A percentile compares a stretch with the other conserved stretches of the same genome.
phyloP scores from a whole-genome alignment of 306 rosid species.

The Sesbania bispinosa region DNA sequence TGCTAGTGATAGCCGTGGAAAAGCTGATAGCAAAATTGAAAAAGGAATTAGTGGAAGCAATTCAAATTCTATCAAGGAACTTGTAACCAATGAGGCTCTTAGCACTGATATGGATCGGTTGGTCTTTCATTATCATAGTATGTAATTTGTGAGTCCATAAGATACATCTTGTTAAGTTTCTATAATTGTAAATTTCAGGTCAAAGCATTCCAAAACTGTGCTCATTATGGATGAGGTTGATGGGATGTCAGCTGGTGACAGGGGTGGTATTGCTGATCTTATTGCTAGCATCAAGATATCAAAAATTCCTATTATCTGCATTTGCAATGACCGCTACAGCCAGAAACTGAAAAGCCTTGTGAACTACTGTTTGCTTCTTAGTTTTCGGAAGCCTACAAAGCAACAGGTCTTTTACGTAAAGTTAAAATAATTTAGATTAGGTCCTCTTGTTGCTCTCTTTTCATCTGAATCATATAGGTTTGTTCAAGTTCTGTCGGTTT shows the following conservation, averaged over 20 bases:
- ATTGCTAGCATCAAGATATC: slow-evolving; percentile 89
- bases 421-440: not conserved
- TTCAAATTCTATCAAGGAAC: slow-evolving; percentile 84
- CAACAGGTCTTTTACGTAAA: slow-evolving; percentile 63
- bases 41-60: slow-evolving; percentile 93
- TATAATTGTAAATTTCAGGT: slow-evolving; percentile 51
- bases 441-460: slow-evolving; percentile 1
- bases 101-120: slow-evolving; percentile 55
- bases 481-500: slow-evolving; percentile 10
- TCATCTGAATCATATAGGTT: not conserved
- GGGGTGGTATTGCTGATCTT: slow-evolving; percentile 98
- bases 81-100: slow-evolving; percentile 61
- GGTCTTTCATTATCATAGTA: slow-evolving; percentile 35
- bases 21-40: slow-evolving; percentile 85
- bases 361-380: slow-evolving; percentile 89
- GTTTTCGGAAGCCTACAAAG: slow-evolving; percentile 87
- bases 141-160: slow-evolving; percentile 11
- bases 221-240: slow-evolving; percentile 99
- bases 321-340: slow-evolving; percentile 97
- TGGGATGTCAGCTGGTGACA: slow-evolving; percentile 99
- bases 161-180: slow-evolving; percentile 11
- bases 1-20: slow-evolving; percentile 97
- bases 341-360: slow-evolving; percentile 94
- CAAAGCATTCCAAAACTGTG: slow-evolving; percentile 69
- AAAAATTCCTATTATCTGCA: slow-evolving; percentile 94